Evolutionary conservation across 2,329 filamentous ascomycete species (phyloP).

Genomic region (Pseudogymnoascus sp.): DNA sequence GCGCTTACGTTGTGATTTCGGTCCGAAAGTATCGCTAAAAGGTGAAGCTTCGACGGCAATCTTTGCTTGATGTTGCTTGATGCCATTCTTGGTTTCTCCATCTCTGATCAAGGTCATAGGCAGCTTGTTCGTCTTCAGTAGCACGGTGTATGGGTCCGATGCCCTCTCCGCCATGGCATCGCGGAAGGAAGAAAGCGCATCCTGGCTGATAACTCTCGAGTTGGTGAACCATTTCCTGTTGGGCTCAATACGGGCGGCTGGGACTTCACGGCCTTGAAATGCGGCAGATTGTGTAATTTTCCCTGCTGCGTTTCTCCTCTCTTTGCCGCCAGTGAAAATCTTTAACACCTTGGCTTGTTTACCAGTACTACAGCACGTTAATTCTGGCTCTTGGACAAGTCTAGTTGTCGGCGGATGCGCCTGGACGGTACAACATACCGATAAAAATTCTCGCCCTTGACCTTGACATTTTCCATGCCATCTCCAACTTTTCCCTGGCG

Average conservation of each 20-base stretch:
- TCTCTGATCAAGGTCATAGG: conserved; percentile 92
- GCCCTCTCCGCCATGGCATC: conserved; percentile 86
- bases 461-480: conserved; percentile 84
- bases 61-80: conserved; percentile 90
- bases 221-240: conserved; percentile 98
- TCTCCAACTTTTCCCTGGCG: conserved; percentile 78
- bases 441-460: conserved; percentile 99
- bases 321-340: conserved; percentile 81
- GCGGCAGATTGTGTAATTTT: conserved; percentile 76
- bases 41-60: conserved; percentile 83
- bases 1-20: conserved; percentile 85
- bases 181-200: conserved; percentile 77
- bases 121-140: conserved; percentile 95
- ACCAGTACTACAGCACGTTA: conserved; percentile 41
- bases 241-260: conserved; percentile 81
- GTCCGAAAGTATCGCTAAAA: conserved; percentile 83
- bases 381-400: background rate
- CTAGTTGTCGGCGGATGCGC: background rate
- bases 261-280: conserved; percentile 74
- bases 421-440: conserved; percentile 41
- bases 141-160: conserved; percentile 82
- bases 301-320: conserved; percentile 71
- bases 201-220: conserved; percentile 80
- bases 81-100: conserved; percentile 63
- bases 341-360: conserved; percentile 86